These are phyloP conservation scores for Hypoxylon rubiginosum DNA, from an alignment of 2,329 filamentous ascomycete genomes.

Conservation along the genomic window DNA sequence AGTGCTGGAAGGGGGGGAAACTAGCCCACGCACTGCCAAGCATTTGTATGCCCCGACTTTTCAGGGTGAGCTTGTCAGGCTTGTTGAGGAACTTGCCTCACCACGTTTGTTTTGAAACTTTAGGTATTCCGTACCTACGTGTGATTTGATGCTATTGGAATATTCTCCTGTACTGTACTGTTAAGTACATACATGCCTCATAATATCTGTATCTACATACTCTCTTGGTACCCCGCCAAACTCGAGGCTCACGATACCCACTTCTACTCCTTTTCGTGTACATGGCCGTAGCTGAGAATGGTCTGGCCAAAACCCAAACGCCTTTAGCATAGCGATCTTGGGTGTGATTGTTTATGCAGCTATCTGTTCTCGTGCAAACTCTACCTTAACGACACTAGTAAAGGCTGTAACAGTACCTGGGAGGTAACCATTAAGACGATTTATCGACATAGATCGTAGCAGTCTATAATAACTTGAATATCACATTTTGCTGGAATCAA, in stretches of 20 bases:
- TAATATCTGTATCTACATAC: too few relatives aligned
- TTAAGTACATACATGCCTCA: too few relatives aligned
- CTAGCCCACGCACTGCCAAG: conserved; percentile 35
- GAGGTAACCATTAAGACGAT: neutral
- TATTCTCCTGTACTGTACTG: conserved; percentile 18
- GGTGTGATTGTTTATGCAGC: conserved; percentile 16
- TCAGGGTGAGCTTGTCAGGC: conserved; percentile 19
- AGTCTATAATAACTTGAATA: too few relatives aligned
- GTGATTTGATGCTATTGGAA: too few relatives aligned
- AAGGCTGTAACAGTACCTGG: too few relatives aligned
- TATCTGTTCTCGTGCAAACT: conserved; percentile 25
- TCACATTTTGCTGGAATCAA: too few relatives aligned
- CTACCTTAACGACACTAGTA: conserved; percentile 21
- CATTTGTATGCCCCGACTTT: conserved; percentile 17
- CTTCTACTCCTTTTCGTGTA: conserved; percentile 16
- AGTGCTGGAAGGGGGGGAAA: neutral
- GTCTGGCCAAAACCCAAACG: conserved; percentile 5
- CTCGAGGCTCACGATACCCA: conserved; percentile 30
- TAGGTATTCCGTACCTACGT: too few relatives aligned
- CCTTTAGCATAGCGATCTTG: conserved; percentile 16
- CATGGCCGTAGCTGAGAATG: conserved; percentile 19
- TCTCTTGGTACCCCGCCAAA: conserved; percentile 13
- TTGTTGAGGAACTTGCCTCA: conserved; percentile 25
- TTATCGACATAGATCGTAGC: too few relatives aligned
- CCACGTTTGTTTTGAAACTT: conserved; percentile 14